Base-by-base conservation (phyloP, 2,329 filamentous ascomycete genomes). In the Alternaria sp. region DNA sequence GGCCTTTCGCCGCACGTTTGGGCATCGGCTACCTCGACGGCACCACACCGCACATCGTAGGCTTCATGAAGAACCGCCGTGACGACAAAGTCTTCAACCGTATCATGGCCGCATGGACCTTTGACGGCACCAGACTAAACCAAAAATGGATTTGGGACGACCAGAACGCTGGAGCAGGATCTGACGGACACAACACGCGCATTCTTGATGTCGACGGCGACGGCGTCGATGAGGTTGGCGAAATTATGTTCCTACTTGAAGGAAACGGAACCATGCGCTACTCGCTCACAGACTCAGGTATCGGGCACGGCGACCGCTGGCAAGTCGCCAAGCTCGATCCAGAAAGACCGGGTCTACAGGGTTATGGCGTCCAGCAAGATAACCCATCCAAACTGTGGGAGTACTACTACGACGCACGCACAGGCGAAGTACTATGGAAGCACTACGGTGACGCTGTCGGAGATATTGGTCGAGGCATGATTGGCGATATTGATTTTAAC, bases 261-360 rank as follows among this genome's bases (percentile, higher is more conserved):
- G 59, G 62, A 30, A 47, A 64, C 38, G 59, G 62, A 8, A 57
- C 20, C 6, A 32, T 64, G 16, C 39, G 38, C 22, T 62, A 62
- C 54, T 47, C 48, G 7, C 54, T 64, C 49, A 36, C 59, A 7
- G 28, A 28, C 20, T 41, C 39, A 16, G 57, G 53, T 5, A 51
- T 64, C 20, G 61, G 49, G 22, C 59, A 64, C 24, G 59, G 62
- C 12, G 62, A 64, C 28, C 62, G 62, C n/a, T 64, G 54, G 51
- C 62, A 62, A 20, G 48, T 59, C n/a, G 59, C 62, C 7, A 64
- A 62, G 24, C 57, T 64, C 32, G 62, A 64, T 24, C 62, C 62
- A 4, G 22, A 18, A 18, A 44, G 59, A 18, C 9, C 46, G 4
- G 59, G 62, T 9, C 49, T 64, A 14, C 32, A 36, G 32, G 32